Base-by-base conservation (phyloP, 208 protist genomes). In the Wallacemonas collosoma region DNA sequence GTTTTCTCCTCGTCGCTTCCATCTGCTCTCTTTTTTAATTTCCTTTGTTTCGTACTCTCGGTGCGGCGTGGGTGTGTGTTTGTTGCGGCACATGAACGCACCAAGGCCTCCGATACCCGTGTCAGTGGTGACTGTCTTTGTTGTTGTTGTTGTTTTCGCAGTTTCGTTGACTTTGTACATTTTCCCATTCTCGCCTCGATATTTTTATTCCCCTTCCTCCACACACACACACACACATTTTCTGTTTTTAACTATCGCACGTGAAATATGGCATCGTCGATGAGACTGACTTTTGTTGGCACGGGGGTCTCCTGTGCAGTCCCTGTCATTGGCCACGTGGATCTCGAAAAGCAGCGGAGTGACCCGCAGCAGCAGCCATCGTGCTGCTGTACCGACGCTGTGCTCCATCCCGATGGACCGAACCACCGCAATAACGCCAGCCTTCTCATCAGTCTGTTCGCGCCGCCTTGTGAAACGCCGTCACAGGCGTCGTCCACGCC, bases 271-370 rank as follows among this genome's bases (percentile, higher is more conserved):
- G 26, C 26, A 26, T 26, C 44, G 3, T 63, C 36, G 44, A 66
- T 77, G 73, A n/a, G 35, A 6, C 44, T 87, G 26, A 72, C 70
- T 6, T 75, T 96, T 86, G 86, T 96, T 0, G 89, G 89, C 0
- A 87, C 86, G 0, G 92, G 92, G 47, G 89, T 88, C n/a, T 95
- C 89, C 11, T 89, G 82, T 41, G 92, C 76, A 9, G 79, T 96
- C 17, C 92, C 92, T 0, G 92, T 95, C 9, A 94, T 95, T 80
- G 92, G 92, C 2, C 89, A 96, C 67, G 50, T 93, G 3, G 72
- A 68, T n/a, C 45, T 41, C 11, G 39, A 71, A 35, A 76, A 75
- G 67, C 53, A 63, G 60, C 15, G 77, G 73, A 40, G 73, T 61
- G 51, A 57, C 38, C 45, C 26, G 67, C 68, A 6, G 56, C 57